Evolutionary conservation across 768 basidiomycete genomes (phyloP).

Genomic region (Tricholoma matsutake): DNA sequence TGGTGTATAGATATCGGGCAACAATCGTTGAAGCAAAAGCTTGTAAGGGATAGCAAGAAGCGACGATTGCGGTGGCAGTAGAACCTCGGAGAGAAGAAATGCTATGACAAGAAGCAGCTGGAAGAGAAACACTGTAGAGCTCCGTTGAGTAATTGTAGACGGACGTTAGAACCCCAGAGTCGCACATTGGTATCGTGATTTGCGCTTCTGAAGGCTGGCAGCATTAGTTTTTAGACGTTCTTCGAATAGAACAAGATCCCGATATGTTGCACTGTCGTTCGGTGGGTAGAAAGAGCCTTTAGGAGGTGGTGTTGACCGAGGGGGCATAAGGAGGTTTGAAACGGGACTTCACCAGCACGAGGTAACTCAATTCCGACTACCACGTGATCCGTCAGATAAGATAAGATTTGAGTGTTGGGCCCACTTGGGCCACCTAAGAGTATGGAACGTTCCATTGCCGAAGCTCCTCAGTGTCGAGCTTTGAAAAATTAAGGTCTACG

Average conservation of each 20-base stretch:
- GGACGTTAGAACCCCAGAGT: conserved; percentile 14
- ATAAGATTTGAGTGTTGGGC: too few species aligned
- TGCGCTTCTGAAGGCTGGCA: conserved; percentile 71
- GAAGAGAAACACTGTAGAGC: conserved; percentile 62
- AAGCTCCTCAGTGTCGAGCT: too few species aligned
- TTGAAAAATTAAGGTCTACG: too few species aligned
- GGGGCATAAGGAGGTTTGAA: conserved; percentile 6
- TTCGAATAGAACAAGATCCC: conserved; percentile 90
- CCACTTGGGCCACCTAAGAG: too few species aligned
- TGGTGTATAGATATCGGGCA: conserved; percentile 50
- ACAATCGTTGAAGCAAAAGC: conserved; percentile 41
- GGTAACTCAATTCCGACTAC: too few species aligned
- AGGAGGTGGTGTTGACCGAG: conserved; percentile 36
- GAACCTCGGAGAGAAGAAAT: conserved; percentile 72
- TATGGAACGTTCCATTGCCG: too few species aligned
- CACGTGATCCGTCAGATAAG: too few species aligned
- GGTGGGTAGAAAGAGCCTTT: conserved; percentile 46
- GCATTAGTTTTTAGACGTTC: conserved; percentile 96
- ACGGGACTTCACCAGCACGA: too few species aligned
- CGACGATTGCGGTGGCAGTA: conserved; percentile 60
- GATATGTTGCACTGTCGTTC: conserved; percentile 75
- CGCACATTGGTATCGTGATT: conserved; percentile 80
- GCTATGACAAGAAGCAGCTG: conserved; percentile 65
- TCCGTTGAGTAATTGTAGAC: background rate
- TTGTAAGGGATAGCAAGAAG: conserved; percentile 64